These are phyloP conservation scores for Erythrobasidium hasegawianum DNA, from an alignment of 1,284 basidiomycete genomes.

Conservation along the genomic window DNA sequence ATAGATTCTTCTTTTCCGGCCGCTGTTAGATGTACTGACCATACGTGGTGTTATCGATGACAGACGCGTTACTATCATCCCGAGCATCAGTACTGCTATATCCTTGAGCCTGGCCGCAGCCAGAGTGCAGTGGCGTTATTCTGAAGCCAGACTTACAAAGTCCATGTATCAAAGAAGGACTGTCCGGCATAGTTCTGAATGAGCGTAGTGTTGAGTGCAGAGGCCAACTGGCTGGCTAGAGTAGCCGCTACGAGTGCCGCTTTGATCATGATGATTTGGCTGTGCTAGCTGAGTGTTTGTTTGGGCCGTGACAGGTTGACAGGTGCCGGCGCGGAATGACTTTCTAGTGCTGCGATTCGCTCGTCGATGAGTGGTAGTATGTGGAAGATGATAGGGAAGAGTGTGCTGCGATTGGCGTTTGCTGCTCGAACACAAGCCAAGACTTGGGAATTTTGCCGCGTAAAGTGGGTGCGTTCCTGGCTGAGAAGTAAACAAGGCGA, in stretches of 20 bases:
- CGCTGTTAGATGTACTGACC: background rate
- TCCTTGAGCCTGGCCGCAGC: background rate
- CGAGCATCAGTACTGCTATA: background rate
- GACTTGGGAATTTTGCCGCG: too few relatives aligned
- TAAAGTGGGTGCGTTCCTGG: too few relatives aligned
- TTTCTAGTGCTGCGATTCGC: too few relatives aligned
- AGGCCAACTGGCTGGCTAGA: background rate
- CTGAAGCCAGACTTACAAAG: background rate
- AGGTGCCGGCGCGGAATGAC: too few relatives aligned
- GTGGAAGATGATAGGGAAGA: too few relatives aligned
- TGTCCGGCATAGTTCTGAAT: conserved; percentile 15
- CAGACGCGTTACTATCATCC: conserved; percentile 11
- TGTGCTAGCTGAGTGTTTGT: too few relatives aligned
- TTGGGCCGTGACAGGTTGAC: too few relatives aligned
- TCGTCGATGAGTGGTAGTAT: too few relatives aligned
- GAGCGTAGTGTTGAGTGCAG: conserved; percentile 27
- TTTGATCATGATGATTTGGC: background rate
- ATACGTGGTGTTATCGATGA: conserved; percentile 16
- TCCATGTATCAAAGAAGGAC: conserved; percentile 30
- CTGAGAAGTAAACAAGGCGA: too few relatives aligned
- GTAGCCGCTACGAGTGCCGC: background rate
- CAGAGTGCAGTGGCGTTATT: background rate
- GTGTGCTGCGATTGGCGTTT: too few relatives aligned
- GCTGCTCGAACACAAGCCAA: too few relatives aligned
- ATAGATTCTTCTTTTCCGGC: background rate